Evolutionary conservation across 352 stramenopile species (phyloP).

Genomic region (Phytophthora melonis): DNA sequence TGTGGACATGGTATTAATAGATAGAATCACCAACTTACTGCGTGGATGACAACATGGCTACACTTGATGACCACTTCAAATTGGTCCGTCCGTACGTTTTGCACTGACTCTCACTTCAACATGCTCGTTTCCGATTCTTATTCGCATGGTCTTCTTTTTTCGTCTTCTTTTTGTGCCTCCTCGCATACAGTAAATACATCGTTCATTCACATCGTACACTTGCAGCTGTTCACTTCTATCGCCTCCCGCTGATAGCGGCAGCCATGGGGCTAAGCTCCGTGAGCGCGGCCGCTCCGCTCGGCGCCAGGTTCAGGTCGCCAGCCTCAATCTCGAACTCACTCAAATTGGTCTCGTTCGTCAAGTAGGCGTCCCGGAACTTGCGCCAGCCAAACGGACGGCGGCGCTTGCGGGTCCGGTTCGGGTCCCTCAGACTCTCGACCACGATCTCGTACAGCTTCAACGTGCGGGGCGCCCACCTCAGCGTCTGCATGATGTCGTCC

Average conservation of each 20-base stretch:
- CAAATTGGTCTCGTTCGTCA: slow-evolving; percentile 44
- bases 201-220: neutral
- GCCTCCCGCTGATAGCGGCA: neutral
- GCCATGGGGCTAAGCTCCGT: neutral
- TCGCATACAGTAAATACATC: neutral
- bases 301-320: slow-evolving; percentile 41
- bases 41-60: neutral
- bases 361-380: slow-evolving; percentile 31
- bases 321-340: slow-evolving; percentile 74
- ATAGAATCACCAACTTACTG: neutral
- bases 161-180: neutral
- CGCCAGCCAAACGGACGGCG: slow-evolving; percentile 33
- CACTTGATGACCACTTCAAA: slow-evolving; percentile 14
- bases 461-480: slow-evolving; percentile 47
- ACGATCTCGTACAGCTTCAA: slow-evolving; percentile 66
- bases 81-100: neutral
- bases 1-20: slow-evolving; percentile 1
- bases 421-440: slow-evolving; percentile 30
- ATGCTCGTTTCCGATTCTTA: neutral
- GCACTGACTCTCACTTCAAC: slow-evolving; percentile 12
- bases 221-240: neutral
- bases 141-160: neutral
- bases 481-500: slow-evolving; percentile 57
- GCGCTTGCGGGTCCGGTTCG: slow-evolving; percentile 28
- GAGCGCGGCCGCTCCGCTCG: slow-evolving; percentile 1